Conservation (phyloP, 345 rosid genomes). For the Hibiscus trionum region DNA sequence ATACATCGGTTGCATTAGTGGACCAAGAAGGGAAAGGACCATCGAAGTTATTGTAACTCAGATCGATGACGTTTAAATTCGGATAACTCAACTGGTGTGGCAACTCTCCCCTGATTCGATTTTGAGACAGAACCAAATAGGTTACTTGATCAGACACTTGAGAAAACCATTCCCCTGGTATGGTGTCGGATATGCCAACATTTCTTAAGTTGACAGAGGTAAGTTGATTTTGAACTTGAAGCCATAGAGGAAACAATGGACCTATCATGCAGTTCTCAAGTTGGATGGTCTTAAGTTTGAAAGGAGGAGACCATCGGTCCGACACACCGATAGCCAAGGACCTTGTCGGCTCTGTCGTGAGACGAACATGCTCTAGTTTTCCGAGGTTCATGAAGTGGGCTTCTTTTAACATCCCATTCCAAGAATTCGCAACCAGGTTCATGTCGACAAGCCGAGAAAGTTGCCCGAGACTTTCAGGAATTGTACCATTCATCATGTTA, state of each 20-base stretch:
- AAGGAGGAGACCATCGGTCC: constrained; percentile 50
- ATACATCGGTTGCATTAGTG: constrained; percentile 32
- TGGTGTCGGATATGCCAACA: constrained; percentile 36
- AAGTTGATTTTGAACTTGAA: constrained; percentile 43
- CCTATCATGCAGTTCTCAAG: constrained; percentile 47
- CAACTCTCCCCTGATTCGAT: constrained; percentile 34
- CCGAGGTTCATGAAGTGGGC: constrained; percentile 34
- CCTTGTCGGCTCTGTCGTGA: constrained; percentile 32
- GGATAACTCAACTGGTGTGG: constrained; percentile 29
- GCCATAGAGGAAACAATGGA: constrained; percentile 56
- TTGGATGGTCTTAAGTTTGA: constrained; percentile 33
- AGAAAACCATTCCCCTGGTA: constrained; percentile 34
- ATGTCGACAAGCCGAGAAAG: constrained; percentile 26
- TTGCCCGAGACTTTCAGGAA: constrained; percentile 41
- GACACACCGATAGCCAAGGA: constrained; percentile 34
- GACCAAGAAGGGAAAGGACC: constrained; percentile 52
- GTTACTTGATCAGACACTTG: constrained; percentile 27
- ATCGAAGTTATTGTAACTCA: constrained; percentile 38
- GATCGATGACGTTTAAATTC: constrained; percentile 25
- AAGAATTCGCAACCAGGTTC: constrained; percentile 34
- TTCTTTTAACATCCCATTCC: constrained; percentile 42
- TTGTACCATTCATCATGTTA: constrained; percentile 42
- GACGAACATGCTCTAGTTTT: constrained; percentile 26
- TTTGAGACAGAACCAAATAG: constrained; percentile 36
- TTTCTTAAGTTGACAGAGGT: constrained; percentile 31